phyloP scores from a whole-genome alignment of 495 filamentous ascomycete genomes.

The Talaromyces ruber region DNA sequence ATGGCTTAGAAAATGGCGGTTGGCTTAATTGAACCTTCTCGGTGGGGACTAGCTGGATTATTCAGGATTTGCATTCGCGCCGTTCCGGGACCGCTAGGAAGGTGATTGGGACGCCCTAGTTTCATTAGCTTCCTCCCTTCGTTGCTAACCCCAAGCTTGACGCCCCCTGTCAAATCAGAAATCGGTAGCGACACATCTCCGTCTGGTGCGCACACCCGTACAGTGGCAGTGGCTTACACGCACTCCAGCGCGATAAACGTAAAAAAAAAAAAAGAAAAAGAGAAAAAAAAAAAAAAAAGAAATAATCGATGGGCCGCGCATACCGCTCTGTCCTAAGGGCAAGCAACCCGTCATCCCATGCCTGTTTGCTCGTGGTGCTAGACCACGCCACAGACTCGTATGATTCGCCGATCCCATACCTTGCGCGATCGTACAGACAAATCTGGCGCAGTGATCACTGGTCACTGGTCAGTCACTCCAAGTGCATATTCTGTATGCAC shows the following conservation, averaged over 20 bases:
- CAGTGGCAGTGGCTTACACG: not conserved
- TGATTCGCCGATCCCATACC: conserved; percentile 6
- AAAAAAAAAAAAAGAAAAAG: not conserved
- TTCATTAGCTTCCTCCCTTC: not conserved
- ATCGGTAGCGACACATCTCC: not conserved
- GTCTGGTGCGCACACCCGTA: not conserved
- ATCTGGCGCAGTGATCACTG: not conserved
- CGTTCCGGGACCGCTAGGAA: conserved; percentile 5
- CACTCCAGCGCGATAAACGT: not conserved
- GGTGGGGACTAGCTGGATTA: not conserved
- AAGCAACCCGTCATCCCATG: not conserved
- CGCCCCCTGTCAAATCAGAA: not conserved
- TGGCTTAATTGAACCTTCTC: not conserved
- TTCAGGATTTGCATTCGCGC: conserved; percentile 8
- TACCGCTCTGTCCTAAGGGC: conserved; percentile 3
- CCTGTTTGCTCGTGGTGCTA: conserved; percentile 3
- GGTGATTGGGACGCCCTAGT: conserved; percentile 2
- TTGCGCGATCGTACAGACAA: conserved; percentile 1
- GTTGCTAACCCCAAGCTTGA: not conserved
- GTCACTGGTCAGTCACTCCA: not conserved
- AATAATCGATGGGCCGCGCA: conserved; percentile 5
- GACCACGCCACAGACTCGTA: not conserved
- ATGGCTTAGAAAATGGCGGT: not conserved
- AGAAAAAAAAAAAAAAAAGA: not conserved
- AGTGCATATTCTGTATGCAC: not conserved